A percentile compares a stretch with the other conserved stretches of the same genome.
These are phyloP conservation scores for Tuber brumale DNA, from an alignment of 495 filamentous ascomycete genomes.

Conservation along the genomic window DNA sequence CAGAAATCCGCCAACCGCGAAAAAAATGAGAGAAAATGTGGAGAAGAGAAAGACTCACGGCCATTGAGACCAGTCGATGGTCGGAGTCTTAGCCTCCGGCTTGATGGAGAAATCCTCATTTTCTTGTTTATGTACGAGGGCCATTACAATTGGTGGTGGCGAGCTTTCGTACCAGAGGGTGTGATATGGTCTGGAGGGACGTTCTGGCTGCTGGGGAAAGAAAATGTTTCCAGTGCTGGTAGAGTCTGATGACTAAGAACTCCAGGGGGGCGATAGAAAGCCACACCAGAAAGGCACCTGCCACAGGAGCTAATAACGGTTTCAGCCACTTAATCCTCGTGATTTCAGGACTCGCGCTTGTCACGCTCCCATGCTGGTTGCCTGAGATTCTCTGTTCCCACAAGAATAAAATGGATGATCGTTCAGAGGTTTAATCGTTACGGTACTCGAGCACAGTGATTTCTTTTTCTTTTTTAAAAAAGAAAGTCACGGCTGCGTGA, in stretches of 20 bases:
- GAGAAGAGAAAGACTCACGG: slow-evolving; percentile 46
- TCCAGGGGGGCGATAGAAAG: background rate
- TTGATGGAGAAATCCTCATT: slow-evolving; percentile 77
- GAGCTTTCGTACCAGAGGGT: slow-evolving; percentile 19
- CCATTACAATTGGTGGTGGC: slow-evolving; percentile 46
- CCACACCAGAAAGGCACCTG: too few relatives aligned
- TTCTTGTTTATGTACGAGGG: slow-evolving; percentile 55
- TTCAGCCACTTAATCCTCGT: background rate
- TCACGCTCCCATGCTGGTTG: background rate
- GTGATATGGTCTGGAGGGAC: slow-evolving; percentile 12
- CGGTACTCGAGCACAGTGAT: too few relatives aligned
- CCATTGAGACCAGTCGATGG: slow-evolving; percentile 72
- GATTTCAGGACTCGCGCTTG: background rate
- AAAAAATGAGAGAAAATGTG: slow-evolving; percentile 7
- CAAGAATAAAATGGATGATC: background rate
- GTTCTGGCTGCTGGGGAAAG: background rate
- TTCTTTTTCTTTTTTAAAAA: too few relatives aligned
- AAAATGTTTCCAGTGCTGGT: slow-evolving; percentile 10
- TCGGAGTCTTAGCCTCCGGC: slow-evolving; percentile 65
- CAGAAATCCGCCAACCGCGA: slow-evolving; percentile 10
- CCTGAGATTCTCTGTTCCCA: background rate
- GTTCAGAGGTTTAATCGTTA: background rate
- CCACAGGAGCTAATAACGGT: background rate
- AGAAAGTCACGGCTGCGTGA: background rate
- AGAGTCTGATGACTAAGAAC: background rate